Base-by-base conservation (phyloP, 192 early-diverging fungal genomes). In the Podila epigama region DNA sequence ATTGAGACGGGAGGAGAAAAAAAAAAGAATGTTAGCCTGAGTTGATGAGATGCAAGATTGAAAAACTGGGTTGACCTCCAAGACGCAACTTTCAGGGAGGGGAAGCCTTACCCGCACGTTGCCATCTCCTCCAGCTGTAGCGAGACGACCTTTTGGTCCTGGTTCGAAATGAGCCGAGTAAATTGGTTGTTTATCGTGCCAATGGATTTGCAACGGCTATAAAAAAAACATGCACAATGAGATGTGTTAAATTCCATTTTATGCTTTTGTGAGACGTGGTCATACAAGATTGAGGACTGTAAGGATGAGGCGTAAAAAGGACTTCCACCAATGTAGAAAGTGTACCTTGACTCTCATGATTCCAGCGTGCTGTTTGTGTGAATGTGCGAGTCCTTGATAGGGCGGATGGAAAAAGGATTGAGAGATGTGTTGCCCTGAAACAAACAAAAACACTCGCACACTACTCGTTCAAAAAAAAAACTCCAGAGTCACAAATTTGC, bases 141-240 rank as follows among this genome's bases (percentile, higher is more conserved):
- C 95, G 52, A 97, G 89, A 48, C 95, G 86, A 51, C 86, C 80
- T 70, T 41, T 62, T 42, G 73, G 68, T 70, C 70, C 79, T 36
- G 82, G 69, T 52, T 96, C 90, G 85, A 97, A 98, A 79, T 97
- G 93, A 20, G 90, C 89, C 57, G 94, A 95, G 82, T 96, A 95
- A 56, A 98, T 89, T 12, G 96, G 91, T 68, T 90, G 83, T 63
- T 89, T 90, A 66, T 93, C 97, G 72, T 98, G 97, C 97, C 97
- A 97, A 68, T 93, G 91, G 79, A 98, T 95, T 82, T 96, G 92
- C 15, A 95, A 81, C 82, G 81, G 87, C 92, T 79, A 88, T 66
- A 27, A 29, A 28, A 25, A 22, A 53, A 13, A 25, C n/a, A n/a
- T n/a, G n/a, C n/a, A n/a, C n/a, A 31, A 54, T 6, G 4, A 48